Evolutionary conservation across 805 yeast genomes (phyloP).

Genomic region (Metschnikowia matae): DNA sequence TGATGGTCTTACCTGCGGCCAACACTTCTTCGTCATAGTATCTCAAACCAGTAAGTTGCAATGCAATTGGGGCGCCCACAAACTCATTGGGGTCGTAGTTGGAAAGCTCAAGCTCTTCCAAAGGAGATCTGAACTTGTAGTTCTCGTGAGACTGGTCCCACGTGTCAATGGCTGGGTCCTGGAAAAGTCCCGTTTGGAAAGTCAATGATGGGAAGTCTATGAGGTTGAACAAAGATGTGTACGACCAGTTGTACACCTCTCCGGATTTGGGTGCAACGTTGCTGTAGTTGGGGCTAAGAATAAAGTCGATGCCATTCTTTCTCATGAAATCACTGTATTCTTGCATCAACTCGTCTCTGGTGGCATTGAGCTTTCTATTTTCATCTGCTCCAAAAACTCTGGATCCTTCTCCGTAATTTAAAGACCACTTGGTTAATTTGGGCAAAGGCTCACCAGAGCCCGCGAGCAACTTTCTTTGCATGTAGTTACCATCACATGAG

Average conservation of each 20-base stretch:
- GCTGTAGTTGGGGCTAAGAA: constrained; percentile 63
- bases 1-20: constrained; percentile 42
- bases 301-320: constrained; percentile 55
- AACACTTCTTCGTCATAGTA: constrained; percentile 56
- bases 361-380: constrained; percentile 49
- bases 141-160: constrained; percentile 35
- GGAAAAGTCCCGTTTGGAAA: constrained; percentile 58
- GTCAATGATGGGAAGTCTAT: constrained; percentile 66
- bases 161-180: constrained; percentile 51
- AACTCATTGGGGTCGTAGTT: constrained; percentile 46
- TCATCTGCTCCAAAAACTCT: constrained; percentile 44
- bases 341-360: constrained; percentile 57
- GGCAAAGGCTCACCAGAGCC: constrained; percentile 67
- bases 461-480: constrained; percentile 47
- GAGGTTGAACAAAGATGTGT: constrained; percentile 69
- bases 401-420: constrained; percentile 58
- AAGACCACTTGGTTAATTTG: constrained; percentile 59
- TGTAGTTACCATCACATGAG: constrained; percentile 63
- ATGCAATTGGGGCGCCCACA: constrained; percentile 51
- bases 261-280: constrained; percentile 70
- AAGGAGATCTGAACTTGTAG: constrained; percentile 40
- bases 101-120: constrained; percentile 47
- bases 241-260: constrained; percentile 71
- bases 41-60: constrained; percentile 52
- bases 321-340: constrained; percentile 53